These are phyloP conservation scores for Sarocladium brachiariae DNA, from an alignment of 2,329 filamentous ascomycete species.

Conservation along the genomic window DNA sequence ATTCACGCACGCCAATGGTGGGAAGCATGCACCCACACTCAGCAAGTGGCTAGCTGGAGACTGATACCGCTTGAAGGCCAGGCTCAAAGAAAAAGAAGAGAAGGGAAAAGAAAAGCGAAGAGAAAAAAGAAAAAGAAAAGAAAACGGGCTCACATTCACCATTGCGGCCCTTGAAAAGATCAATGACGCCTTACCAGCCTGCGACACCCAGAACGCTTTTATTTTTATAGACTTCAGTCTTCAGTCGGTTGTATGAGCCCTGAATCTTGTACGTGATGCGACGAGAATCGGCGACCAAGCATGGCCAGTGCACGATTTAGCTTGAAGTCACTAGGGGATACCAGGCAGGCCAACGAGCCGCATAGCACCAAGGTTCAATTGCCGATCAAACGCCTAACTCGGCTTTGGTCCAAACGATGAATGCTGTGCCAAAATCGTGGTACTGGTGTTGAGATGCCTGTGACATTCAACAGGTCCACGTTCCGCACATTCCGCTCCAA, in stretches of 20 bases:
- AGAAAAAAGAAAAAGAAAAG: no score
- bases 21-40: neutral
- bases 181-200: no score
- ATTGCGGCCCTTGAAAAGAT: no score
- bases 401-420: neutral
- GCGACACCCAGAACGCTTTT: no score
- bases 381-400: constrained; percentile 6
- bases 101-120: no score
- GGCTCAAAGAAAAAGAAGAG: no score
- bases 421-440: neutral
- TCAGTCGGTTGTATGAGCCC: no score
- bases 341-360: neutral
- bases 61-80: no score
- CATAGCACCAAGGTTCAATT: constrained; percentile 2
- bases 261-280: neutral
- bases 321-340: neutral
- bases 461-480: neutral
- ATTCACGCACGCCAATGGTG: no score
- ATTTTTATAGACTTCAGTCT: no score
- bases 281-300: neutral
- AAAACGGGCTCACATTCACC: no score
- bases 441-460: neutral
- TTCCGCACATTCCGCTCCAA: constrained; percentile 2
- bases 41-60: no score
- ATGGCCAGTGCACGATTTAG: neutral